phyloP scores from a whole-genome alignment of 148 eudicot species.

The Chenopodium suecicum region DNA sequence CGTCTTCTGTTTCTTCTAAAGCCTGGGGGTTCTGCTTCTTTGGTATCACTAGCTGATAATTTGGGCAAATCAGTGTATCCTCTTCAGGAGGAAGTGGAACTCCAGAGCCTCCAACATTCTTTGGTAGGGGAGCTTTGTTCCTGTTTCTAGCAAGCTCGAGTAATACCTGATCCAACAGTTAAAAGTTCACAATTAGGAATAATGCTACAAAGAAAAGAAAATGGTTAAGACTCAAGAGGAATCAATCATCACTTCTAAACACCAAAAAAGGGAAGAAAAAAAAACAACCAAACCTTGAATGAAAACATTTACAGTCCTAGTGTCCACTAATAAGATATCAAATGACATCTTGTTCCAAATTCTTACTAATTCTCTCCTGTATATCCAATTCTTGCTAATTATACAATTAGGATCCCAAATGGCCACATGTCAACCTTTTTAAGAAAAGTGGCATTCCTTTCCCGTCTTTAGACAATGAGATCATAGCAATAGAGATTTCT shows the following conservation, averaged over 20 bases:
- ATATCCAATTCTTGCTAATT: too few species aligned
- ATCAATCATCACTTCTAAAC: neutral
- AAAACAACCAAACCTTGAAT: neutral
- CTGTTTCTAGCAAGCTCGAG: constrained; percentile 79
- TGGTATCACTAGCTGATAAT: constrained; percentile 67
- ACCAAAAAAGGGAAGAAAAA: neutral
- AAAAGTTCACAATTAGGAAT: neutral
- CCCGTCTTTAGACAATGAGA: neutral
- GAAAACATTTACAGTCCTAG: neutral
- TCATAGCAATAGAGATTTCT: neutral
- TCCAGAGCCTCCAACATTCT: constrained; percentile 49
- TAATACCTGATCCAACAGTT: constrained; percentile 45
- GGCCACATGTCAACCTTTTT: neutral
- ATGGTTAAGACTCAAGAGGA: neutral
- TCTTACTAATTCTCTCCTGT: too few species aligned
- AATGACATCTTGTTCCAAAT: neutral
- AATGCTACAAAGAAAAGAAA: neutral
- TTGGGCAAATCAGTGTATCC: constrained; percentile 77
- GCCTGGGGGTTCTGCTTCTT: constrained; percentile 43
- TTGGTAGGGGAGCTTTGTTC: constrained; percentile 80
- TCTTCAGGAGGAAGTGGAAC: constrained; percentile 83
- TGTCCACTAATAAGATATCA: neutral
- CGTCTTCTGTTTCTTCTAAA: constrained; percentile 69
- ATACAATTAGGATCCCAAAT: neutral
- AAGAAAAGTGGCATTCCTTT: neutral